phyloP scores from a whole-genome alignment of 2,329 filamentous ascomycete genomes.

The Xylariaceae sp. region DNA sequence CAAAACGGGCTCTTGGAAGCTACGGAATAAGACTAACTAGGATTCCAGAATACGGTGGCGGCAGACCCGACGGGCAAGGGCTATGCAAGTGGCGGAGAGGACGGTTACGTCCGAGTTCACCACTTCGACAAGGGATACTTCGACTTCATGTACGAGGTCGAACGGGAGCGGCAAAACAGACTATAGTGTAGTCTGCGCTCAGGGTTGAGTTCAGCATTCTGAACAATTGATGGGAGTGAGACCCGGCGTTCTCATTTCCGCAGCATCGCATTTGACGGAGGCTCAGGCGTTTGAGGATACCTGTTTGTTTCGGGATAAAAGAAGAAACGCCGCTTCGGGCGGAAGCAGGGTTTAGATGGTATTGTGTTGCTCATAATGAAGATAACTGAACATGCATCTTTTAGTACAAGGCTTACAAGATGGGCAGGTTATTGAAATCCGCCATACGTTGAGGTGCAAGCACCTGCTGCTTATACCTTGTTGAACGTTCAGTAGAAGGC shows the following conservation, averaged over 20 bases:
- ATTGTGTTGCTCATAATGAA: constrained; percentile 25
- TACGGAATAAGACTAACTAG: constrained; percentile 4
- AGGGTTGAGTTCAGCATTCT: constrained; percentile 8
- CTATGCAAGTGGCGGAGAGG: constrained; percentile 94
- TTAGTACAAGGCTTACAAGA: background rate
- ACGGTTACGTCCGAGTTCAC: constrained; percentile 96
- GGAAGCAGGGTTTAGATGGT: constrained; percentile 15
- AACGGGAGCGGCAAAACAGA: constrained; percentile 64
- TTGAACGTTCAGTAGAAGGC: background rate
- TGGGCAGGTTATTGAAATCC: background rate
- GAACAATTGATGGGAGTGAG: constrained; percentile 17
- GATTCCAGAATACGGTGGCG: constrained; percentile 75
- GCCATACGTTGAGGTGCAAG: background rate
- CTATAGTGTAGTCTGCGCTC: constrained; percentile 24
- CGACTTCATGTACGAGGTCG: constrained; percentile 98
- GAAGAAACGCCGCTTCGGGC: constrained; percentile 12
- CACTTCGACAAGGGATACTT: constrained; percentile 99
- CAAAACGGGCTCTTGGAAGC: background rate
- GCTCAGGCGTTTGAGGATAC: constrained; percentile 29
- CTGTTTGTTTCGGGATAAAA: constrained; percentile 24
- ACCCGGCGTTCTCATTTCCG: constrained; percentile 27
- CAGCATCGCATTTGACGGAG: constrained; percentile 31
- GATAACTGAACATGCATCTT: constrained; percentile 19
- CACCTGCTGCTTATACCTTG: background rate
- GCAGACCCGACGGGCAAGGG: constrained; percentile 86